Percentiles rank a stretch among this genome's conserved stretches.
These are phyloP conservation scores for Phytophthora agathidicida DNA, from an alignment of 352 stramenopile species.

Conservation along the genomic window DNA sequence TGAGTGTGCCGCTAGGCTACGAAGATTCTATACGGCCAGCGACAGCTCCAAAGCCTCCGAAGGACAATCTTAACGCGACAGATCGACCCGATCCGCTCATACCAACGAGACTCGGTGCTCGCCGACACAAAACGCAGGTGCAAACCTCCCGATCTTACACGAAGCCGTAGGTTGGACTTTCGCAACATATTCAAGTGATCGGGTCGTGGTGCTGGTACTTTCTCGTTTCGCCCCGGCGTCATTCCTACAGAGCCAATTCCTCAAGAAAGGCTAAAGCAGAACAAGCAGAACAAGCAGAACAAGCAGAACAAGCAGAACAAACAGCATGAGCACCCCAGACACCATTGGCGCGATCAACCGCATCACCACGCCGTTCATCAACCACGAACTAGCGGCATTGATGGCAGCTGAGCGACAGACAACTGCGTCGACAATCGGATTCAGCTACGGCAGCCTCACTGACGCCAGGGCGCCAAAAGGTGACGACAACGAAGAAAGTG, in stretches of 20 bases:
- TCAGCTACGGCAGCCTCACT: conserved; percentile 4
- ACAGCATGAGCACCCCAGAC: conserved; percentile 30
- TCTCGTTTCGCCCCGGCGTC: background rate
- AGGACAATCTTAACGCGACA: background rate
- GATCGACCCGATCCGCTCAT: conserved; percentile 2
- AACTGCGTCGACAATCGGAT: conserved; percentile 12
- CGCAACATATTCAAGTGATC: too few relatives aligned
- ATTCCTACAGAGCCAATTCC: background rate
- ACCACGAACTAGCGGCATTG: background rate
- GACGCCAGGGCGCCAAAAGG: conserved; percentile 11
- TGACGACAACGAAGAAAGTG: background rate
- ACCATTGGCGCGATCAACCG: conserved; percentile 8
- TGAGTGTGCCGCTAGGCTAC: conserved; percentile 30
- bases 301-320: conserved; percentile 1
- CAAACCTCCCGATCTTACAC: conserved; percentile 2
- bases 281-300: conserved; percentile 25
- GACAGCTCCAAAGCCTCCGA: background rate
- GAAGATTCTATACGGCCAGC: conserved; percentile 13
- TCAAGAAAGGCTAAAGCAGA: conserved; percentile 15
- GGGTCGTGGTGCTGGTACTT: conserved; percentile 17
- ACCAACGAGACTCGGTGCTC: background rate
- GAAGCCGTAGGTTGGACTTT: conserved; percentile 1
- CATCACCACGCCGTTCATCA: conserved; percentile 12
- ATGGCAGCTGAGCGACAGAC: conserved; percentile 4
- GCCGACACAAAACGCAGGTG: conserved; percentile 3